Conservation (phyloP, 768 basidiomycete species). For the Pisolithus microcarpus region DNA sequence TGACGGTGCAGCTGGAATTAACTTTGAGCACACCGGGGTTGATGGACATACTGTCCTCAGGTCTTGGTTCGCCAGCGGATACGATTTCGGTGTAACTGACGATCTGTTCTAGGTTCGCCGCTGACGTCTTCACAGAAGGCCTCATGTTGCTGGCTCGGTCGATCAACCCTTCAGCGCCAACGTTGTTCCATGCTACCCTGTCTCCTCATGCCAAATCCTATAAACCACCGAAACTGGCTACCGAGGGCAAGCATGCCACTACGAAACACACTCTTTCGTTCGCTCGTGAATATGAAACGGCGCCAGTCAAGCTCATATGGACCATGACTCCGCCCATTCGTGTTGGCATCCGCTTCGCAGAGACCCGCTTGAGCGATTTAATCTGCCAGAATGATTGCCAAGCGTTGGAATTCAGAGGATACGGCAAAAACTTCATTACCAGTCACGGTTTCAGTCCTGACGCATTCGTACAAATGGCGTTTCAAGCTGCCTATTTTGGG, state of each 20-base stretch:
- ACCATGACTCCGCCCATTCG: conserved; percentile 75
- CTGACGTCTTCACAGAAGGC: conserved; percentile 95
- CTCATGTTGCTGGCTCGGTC: conserved; percentile 95
- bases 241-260: conserved; percentile 29
- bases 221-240: conserved; percentile 41
- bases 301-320: conserved; percentile 97
- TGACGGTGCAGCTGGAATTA: conserved; percentile 92
- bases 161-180: conserved; percentile 92
- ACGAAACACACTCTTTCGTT: not conserved
- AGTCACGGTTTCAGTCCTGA: conserved; percentile 94
- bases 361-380: conserved; percentile 87
- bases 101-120: conserved; percentile 50
- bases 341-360: conserved; percentile 86
- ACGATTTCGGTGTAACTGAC: not conserved
- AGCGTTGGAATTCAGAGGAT: conserved; percentile 87
- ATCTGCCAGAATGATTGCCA: conserved; percentile 99
- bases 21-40: conserved; percentile 97
- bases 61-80: conserved; percentile 24
- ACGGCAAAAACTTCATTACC: conserved; percentile 93
- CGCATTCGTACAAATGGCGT: conserved; percentile 98
- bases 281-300: conserved; percentile 47
- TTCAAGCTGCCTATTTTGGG: conserved; percentile 93
- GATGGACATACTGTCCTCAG: conserved; percentile 94
- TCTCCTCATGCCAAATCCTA: conserved; percentile 77
- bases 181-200: conserved; percentile 84